Evolutionary conservation across 148 eudicot genomes (phyloP), one percentile per base, ranked within the genome.

Genomic region (Amaranthus hypochondriacus): DNA sequence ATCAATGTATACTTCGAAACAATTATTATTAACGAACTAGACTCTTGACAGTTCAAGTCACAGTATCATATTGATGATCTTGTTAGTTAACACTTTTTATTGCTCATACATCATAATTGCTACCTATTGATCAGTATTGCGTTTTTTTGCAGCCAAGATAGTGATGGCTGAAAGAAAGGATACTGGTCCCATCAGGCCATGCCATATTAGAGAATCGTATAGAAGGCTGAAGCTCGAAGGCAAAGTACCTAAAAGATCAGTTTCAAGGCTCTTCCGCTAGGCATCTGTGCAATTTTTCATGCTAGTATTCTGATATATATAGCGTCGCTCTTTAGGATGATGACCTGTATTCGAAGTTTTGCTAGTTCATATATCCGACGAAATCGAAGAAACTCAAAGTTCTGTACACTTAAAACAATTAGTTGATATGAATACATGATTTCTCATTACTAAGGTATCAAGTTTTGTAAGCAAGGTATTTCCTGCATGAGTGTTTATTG

Each of bases 121-220:
- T 18, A 5, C n/a, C 48, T 51, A 21, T 48, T 74, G 44, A 69
- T 75, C 48, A 3, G 13, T 64, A 6, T 61, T 62, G 55, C 48
- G 39, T 28, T 4, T 72, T 43, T 43, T 71, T 84, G 88, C 97
- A 88, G 99, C 96, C 62, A 85, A 86, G 79, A 71, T 78, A 53
- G 99, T 92, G 63, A 95, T 95, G 96, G 66, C 81, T 0, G 97
- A 95, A 85, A 92, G 99, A 81, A 84, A 80, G 61, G 97, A 95
- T 66, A 75, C 80, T 5, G 97, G 99, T 21, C 96, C 99, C 18
- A 90, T 92, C 72, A 88, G 97, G 62, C 96, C 99, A 54, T 88
- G 97, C 81, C 99, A 92, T 81, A 84, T 92, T 11, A 82, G 96
- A 62, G 99, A 95, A 85, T 88, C 99, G 18, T 90, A 87, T 62